Percentiles rank a stretch among this genome's conserved stretches.
These are phyloP conservation scores for Neurospora sp. DNA, from an alignment of 495 filamentous ascomycete genomes.

Conservation along the genomic window DNA sequence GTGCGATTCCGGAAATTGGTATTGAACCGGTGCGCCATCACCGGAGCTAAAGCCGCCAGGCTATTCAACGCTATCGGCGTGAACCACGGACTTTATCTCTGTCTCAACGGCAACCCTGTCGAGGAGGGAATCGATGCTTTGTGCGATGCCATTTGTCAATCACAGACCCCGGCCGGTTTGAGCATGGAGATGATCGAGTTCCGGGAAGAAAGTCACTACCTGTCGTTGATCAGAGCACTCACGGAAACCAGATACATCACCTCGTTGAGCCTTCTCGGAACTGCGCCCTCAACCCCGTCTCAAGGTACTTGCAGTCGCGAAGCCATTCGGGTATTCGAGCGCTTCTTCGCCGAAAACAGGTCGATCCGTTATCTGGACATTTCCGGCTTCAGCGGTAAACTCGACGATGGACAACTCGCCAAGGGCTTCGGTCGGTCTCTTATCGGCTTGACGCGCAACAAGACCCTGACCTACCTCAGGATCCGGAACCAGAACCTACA, in stretches of 20 bases:
- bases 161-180: constrained; percentile 58
- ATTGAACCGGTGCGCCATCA: constrained; percentile 73
- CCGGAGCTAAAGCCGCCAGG: constrained; percentile 64
- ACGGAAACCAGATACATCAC: constrained; percentile 61
- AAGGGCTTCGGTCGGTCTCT: constrained; percentile 72
- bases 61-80: constrained; percentile 65
- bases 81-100: constrained; percentile 60
- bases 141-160: constrained; percentile 53
- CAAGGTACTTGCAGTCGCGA: constrained; percentile 40
- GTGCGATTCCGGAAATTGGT: constrained; percentile 54
- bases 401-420: constrained; percentile 79
- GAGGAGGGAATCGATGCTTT: constrained; percentile 61
- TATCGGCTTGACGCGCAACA: constrained; percentile 66
- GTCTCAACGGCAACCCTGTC: constrained; percentile 73
- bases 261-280: constrained; percentile 80
- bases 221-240: constrained; percentile 61
- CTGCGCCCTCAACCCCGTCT: constrained; percentile 64
- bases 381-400: constrained; percentile 78
- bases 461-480: constrained; percentile 59
- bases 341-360: constrained; percentile 68
- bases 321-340: constrained; percentile 61
- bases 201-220: constrained; percentile 64
- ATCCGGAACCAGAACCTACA: constrained; percentile 53
- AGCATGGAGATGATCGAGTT: constrained; percentile 81
- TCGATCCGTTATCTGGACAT: constrained; percentile 73